Evolutionary conservation across 805 yeast genomes (phyloP), one percentile per base, ranked within the genome.

Genomic region (Wickerhamiella sergipiensis): DNA sequence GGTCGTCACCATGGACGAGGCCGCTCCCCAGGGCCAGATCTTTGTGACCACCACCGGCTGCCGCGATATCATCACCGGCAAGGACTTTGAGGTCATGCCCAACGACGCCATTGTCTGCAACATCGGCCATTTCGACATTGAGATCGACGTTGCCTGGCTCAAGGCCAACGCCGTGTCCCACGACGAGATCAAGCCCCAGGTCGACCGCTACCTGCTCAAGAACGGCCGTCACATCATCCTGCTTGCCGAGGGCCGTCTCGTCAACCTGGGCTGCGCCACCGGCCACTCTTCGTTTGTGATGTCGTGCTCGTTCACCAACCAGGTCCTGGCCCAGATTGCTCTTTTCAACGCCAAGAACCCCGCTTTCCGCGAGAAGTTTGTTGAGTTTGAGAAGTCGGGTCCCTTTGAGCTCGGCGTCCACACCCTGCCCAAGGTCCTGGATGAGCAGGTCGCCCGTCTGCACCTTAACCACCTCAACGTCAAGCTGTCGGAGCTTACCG

Each of bases 221-320:
- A 77, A 77, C 67, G 97, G 97, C 68, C 85, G 84, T 70, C 97
- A 90, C 78, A 69, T 90, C 69, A 88, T 90, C 76, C 79, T 90
- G 69, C 84, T 90, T 66, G 98, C 98, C 61, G 96, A 89, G 75
- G 98, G 98, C 77, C 88, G 98, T 79, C 83, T 90, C 67, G 97
- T 90, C 70, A 90, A 90, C 88, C 80, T 90, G 70, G 98, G 98
- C 66, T 92, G 97, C 78, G 98, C 97, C 70, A 90, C 97, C 66
- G 98, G 98, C 70, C 98, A 90, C 80, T 85, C 97, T 49, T 87
- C 97, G 43, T 90, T 90, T 70, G 98, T 90, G 68, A 90, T 90
- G 98, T 88, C 97, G 57, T 92, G 97, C 77, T 92, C 97, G 51
- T 90, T 90, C 95, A 86, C 97, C 65, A 90, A 90, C 85, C 98